phyloP scores from a whole-genome alignment of 192 early-diverging fungal genomes.

The Pilobolus umbonatus region DNA sequence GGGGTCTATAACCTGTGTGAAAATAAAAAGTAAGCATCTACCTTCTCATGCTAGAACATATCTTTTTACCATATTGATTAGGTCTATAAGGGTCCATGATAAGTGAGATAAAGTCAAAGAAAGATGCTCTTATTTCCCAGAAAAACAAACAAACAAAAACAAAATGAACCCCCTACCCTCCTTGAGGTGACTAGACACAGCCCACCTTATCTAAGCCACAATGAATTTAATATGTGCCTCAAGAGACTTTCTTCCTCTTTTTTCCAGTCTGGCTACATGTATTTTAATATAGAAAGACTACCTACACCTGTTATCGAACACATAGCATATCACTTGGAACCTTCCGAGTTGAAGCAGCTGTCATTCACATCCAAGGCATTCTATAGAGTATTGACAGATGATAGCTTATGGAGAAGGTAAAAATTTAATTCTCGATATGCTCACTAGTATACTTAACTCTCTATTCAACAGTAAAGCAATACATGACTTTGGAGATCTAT shows the following conservation, averaged over 20 bases:
- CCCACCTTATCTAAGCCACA: constrained; percentile 4
- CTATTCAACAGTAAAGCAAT: constrained; percentile 37
- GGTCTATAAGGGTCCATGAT: constrained; percentile 15
- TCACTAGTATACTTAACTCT: not conserved
- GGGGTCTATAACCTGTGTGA: not conserved
- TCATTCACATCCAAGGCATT: constrained; percentile 7
- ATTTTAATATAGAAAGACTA: constrained; percentile 4
- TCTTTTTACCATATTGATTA: constrained; percentile 11
- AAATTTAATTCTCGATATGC: not conserved
- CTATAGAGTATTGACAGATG: constrained; percentile 4
- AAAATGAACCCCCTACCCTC: not conserved
- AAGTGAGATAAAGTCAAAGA: not conserved
- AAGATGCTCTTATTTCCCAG: not conserved
- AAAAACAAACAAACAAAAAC: constrained; percentile 4
- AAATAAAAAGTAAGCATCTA: not conserved
- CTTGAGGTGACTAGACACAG: too few relatives aligned
- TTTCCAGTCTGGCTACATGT: not conserved
- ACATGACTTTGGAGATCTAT: constrained; percentile 50
- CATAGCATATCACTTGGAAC: constrained; percentile 8
- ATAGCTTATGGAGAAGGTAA: constrained; percentile 15
- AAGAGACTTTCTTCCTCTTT: constrained; percentile 5
- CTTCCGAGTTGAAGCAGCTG: constrained; percentile 3
- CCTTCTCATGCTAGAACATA: not conserved
- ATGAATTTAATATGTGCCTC: not conserved
- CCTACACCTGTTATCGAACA: constrained; percentile 14